Base-by-base conservation (phyloP, 805 yeast species). In the Maudiozyma bulderi region DNA sequence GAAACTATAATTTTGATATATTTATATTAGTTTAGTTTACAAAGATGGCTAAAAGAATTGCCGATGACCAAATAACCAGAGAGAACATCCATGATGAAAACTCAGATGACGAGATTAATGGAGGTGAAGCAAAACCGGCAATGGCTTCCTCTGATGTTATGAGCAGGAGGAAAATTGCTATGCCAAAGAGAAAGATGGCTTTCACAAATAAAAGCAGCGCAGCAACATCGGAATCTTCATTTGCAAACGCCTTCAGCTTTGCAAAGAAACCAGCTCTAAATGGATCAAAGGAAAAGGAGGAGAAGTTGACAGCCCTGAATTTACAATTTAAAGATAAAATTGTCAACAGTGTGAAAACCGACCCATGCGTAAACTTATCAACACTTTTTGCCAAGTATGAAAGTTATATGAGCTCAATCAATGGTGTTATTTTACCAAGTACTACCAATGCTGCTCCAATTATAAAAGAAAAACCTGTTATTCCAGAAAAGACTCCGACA, bases 151-250 rank as follows among this genome's bases (percentile, higher is more conserved):
- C 76, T 3, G 80, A 73, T 5, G 81, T 78, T 6, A 65, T 88
- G 75, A 77, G 88, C 30, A 74, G 69, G 49, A 73, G 96, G 58
- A 84, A 80, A 69, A 84, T 86, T 50, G 75, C 86, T 30, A 72
- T 75, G 58, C 84, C 84, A 13, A 73, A 69, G 57, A 66, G 70
- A 28, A 74, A 74, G 60, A 55, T 68, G 52, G 61, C 61, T 6
- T 52, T 52, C 38, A 47, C 46, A 14, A 34, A 38, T 15, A 41
- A 35, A 20, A 10, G 33, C 9, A 20, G 35, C 31, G 37, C 48
- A 43, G 30, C 49, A 8, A 48, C 42, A 34, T 50, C 46, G 7
- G 63, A 58, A 47, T 44, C 57, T 1, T 35, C 51, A 5, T 44
- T 45, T 43, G 56, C 58, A 5, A 54, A 50, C 35, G 47, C 64